These are phyloP conservation scores for Aspergillus arachidicola DNA, from an alignment of 2,329 filamentous ascomycete species.

Conservation along the genomic window DNA sequence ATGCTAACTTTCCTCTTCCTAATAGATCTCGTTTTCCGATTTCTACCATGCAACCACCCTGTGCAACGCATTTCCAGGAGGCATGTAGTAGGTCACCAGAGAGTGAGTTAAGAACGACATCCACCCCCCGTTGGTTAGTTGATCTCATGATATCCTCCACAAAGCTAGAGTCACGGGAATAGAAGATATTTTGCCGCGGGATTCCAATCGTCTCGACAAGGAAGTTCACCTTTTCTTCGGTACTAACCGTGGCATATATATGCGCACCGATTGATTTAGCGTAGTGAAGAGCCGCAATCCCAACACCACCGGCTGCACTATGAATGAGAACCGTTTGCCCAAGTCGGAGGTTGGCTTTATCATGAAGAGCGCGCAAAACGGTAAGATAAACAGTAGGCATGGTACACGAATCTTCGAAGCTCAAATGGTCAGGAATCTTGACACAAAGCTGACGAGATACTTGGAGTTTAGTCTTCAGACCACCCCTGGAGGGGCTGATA, in stretches of 20 bases:
- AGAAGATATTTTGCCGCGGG: not conserved
- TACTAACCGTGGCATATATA: not conserved
- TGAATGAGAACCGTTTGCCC: not conserved
- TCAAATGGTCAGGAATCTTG: not conserved
- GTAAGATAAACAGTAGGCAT: not conserved
- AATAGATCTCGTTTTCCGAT: not conserved
- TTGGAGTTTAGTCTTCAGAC: not conserved
- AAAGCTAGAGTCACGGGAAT: not conserved
- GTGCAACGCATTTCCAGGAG: not conserved
- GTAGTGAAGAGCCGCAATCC: not conserved
- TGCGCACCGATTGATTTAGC: slow-evolving; percentile 2
- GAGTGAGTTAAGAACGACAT: not conserved
- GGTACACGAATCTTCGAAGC: not conserved
- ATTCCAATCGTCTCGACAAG: not conserved
- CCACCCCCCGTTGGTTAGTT: not conserved
- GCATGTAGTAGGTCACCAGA: not conserved
- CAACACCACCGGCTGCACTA: not conserved
- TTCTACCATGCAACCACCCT: not conserved
- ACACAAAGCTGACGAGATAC: too few species aligned
- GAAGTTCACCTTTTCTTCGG: not conserved
- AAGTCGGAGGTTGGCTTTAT: not conserved
- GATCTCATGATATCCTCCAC: too few species aligned
- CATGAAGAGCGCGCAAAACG: not conserved
- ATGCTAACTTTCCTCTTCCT: not conserved
- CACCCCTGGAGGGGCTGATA: not conserved